phyloP scores from a whole-genome alignment of 352 stramenopile species.

The Phytophthora syringae region DNA sequence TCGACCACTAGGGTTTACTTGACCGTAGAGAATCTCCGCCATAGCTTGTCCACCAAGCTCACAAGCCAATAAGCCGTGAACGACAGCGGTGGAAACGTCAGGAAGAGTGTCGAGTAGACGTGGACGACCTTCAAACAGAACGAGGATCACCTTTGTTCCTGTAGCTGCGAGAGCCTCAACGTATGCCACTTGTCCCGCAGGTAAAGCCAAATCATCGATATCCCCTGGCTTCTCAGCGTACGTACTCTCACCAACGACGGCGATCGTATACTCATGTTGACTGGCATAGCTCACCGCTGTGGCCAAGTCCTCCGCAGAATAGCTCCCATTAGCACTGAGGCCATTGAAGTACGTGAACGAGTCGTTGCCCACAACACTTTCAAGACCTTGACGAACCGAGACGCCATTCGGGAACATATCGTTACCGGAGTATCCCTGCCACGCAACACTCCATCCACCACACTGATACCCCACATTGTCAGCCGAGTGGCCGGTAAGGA shows the following conservation, averaged over 20 bases:
- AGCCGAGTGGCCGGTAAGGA: constrained; percentile 70
- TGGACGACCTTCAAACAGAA: constrained; percentile 82
- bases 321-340: constrained; percentile 53
- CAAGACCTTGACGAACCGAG: constrained; percentile 59
- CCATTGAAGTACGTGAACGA: constrained; percentile 66
- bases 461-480: constrained; percentile 76
- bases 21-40: constrained; percentile 82
- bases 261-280: constrained; percentile 68
- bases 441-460: constrained; percentile 82
- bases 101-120: constrained; percentile 65
- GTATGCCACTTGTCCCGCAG: constrained; percentile 75
- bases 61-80: constrained; percentile 80
- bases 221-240: constrained; percentile 91
- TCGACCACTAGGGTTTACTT: constrained; percentile 81
- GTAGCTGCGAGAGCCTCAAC: constrained; percentile 66
- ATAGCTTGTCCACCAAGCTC: constrained; percentile 82
- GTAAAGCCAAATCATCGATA: constrained; percentile 77
- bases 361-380: constrained; percentile 32
- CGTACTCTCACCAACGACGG: constrained; percentile 74
- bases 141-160: constrained; percentile 81
- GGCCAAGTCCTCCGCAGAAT: constrained; percentile 48
- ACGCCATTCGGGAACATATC: constrained; percentile 63
- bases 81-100: constrained; percentile 58
- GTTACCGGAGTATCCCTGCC: constrained; percentile 84
- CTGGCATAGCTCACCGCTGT: constrained; percentile 59